Conservation (phyloP, 1,284 basidiomycete genomes). For the Malassezia caprae region DNA sequence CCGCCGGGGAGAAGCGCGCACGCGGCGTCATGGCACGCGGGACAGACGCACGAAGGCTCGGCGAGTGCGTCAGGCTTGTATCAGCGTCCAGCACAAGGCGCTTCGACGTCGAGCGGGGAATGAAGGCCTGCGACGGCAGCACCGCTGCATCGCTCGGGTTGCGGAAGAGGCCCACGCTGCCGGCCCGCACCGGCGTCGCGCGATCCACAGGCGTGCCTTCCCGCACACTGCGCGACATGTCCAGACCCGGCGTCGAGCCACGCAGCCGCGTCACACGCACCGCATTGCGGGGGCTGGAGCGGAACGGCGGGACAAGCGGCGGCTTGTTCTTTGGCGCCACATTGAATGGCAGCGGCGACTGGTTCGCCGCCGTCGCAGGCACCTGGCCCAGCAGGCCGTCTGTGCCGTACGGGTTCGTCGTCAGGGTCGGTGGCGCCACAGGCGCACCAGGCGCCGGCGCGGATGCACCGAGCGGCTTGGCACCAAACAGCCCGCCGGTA, state of each 20-base stretch:
- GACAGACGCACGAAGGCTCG: constrained; percentile 10
- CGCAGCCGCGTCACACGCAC: constrained; percentile 41
- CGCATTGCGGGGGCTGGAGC: constrained; percentile 36
- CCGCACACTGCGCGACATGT: constrained; percentile 29
- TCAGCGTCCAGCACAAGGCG: constrained; percentile 69
- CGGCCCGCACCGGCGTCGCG: constrained; percentile 26
- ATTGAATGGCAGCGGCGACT: constrained; percentile 41
- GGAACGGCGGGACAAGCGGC: constrained; percentile 53
- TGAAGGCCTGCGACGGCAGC: constrained; percentile 55
- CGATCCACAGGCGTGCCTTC: constrained; percentile 36
- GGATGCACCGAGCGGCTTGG: constrained; percentile 18
- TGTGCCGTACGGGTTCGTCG: constrained; percentile 73
- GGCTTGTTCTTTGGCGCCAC: constrained; percentile 49
- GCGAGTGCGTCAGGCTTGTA: constrained; percentile 28
- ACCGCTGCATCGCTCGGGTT: constrained; percentile 55
- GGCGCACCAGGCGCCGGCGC: constrained; percentile 5
- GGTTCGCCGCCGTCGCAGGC: constrained; percentile 28
- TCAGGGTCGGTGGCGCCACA: constrained; percentile 53
- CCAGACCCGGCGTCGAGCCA: constrained; percentile 37
- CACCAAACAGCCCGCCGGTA: constrained; percentile 19
- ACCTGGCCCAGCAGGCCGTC: constrained; percentile 55
- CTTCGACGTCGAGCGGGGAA: constrained; percentile 74
- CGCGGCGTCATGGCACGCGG: constrained; percentile 6
- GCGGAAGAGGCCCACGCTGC: constrained; percentile 47
- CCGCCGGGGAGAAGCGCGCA: constrained; percentile 17